These are phyloP conservation scores for Aspergillus taichungensis DNA, from an alignment of 495 filamentous ascomycete genomes.

Conservation along the genomic window DNA sequence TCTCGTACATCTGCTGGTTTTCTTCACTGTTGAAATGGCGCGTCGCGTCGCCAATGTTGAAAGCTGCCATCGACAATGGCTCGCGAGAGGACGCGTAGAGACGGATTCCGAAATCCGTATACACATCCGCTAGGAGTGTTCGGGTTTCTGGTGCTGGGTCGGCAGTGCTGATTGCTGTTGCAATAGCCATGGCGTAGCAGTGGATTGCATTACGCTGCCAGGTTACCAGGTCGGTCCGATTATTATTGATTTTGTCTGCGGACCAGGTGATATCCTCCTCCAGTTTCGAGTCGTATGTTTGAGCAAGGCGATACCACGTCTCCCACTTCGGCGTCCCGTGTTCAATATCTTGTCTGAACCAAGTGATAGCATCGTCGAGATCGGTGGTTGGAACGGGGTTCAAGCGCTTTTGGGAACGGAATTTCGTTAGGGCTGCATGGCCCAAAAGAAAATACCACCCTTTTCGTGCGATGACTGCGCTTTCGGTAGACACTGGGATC, in stretches of 20 bases:
- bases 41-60: slow-evolving; percentile 63
- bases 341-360: slow-evolving; percentile 78
- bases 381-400: slow-evolving; percentile 74
- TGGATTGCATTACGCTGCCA: slow-evolving; percentile 81
- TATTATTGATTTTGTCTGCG: slow-evolving; percentile 92
- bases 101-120: slow-evolving; percentile 80
- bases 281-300: slow-evolving; percentile 82
- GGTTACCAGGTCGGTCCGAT: slow-evolving; percentile 60
- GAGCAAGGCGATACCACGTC: slow-evolving; percentile 89
- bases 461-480: slow-evolving; percentile 59
- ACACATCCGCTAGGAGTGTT: slow-evolving; percentile 70
- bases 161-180: slow-evolving; percentile 55
- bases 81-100: slow-evolving; percentile 86
- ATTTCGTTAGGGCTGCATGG: slow-evolving; percentile 77
- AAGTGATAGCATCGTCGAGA: slow-evolving; percentile 71
- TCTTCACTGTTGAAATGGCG: slow-evolving; percentile 64
- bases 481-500: slow-evolving; percentile 39
- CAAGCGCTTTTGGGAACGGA: slow-evolving; percentile 75
- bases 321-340: slow-evolving; percentile 84
- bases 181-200: slow-evolving; percentile 85
- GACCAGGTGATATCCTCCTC: slow-evolving; percentile 91
- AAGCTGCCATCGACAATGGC: slow-evolving; percentile 84
- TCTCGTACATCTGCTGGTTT: slow-evolving; percentile 65
- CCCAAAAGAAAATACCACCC: slow-evolving; percentile 92
- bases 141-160: slow-evolving; percentile 53